Conservation (phyloP, 805 yeast species). For the Ogataea saltuana region DNA sequence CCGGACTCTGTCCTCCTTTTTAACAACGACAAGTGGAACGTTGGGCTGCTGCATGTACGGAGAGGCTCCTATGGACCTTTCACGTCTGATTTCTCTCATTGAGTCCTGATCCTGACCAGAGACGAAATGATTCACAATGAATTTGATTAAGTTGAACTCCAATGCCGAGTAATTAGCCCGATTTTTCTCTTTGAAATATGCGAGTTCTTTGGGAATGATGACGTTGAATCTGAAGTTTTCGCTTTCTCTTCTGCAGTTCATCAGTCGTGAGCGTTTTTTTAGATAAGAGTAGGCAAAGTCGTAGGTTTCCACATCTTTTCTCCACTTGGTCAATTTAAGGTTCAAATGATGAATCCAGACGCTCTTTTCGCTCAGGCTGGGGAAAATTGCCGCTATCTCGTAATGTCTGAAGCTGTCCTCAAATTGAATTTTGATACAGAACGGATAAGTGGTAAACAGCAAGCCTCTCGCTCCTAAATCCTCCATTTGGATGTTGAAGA, state of each 20-base stretch:
- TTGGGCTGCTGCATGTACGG: not conserved
- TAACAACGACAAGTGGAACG: constrained; percentile 9
- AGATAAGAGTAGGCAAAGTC: constrained; percentile 30
- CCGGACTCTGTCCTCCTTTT: constrained; percentile 24
- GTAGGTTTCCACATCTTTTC: constrained; percentile 36
- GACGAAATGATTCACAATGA: constrained; percentile 19
- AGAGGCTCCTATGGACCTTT: constrained; percentile 5
- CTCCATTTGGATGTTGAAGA: constrained; percentile 26
- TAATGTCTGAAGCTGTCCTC: constrained; percentile 43
- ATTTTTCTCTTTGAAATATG: constrained; percentile 15
- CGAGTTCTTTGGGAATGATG: constrained; percentile 19
- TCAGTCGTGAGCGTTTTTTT: constrained; percentile 17
- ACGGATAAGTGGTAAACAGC: constrained; percentile 34
- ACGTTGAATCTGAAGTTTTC: constrained; percentile 18
- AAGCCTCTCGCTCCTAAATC: constrained; percentile 24
- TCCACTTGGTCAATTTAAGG: constrained; percentile 10
- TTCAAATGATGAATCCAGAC: constrained; percentile 43
- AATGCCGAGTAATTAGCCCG: constrained; percentile 27
- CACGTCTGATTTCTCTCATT: constrained; percentile 9
- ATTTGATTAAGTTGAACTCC: constrained; percentile 23
- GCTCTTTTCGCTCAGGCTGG: constrained; percentile 36
- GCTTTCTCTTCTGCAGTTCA: constrained; percentile 9
- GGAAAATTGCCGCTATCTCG: constrained; percentile 45
- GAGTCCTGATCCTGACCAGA: constrained; percentile 12
- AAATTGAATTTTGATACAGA: constrained; percentile 46